These are phyloP conservation scores for Petunia axillaris DNA, from an alignment of 257 asterid genomes.

Conservation along the genomic window DNA sequence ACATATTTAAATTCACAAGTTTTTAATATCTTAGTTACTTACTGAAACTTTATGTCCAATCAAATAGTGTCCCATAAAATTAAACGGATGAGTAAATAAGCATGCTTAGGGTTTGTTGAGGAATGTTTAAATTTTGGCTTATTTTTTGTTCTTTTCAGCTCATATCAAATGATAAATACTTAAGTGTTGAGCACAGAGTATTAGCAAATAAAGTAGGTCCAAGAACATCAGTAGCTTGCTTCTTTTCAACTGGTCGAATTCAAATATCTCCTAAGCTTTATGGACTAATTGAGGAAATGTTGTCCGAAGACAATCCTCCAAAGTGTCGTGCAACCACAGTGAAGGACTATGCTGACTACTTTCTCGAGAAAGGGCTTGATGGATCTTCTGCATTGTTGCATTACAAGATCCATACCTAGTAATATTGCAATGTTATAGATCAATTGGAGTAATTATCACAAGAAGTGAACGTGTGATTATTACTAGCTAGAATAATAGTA, in stretches of 20 bases:
- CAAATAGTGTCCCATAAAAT: no score
- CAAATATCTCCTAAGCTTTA: slow-evolving; percentile 37
- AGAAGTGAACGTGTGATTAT: no score
- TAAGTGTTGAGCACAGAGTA: slow-evolving; percentile 53
- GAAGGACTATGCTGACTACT: slow-evolving; percentile 46
- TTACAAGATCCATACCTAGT: slow-evolving; percentile 36
- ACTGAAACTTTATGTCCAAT: no score
- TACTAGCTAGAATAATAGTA: no score
- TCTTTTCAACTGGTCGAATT: slow-evolving; percentile 47
- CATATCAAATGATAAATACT: background rate
- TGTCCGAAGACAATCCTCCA: slow-evolving; percentile 50
- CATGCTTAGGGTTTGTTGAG: no score
- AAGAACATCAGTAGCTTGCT: slow-evolving; percentile 54
- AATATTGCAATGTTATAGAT: no score
- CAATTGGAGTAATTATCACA: no score
- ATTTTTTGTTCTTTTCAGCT: no score
- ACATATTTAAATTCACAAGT: no score
- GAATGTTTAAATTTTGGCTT: no score
- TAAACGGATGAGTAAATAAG: no score
- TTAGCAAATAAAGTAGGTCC: slow-evolving; percentile 44
- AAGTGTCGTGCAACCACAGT: slow-evolving; percentile 46
- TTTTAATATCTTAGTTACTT: no score
- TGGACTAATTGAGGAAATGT: slow-evolving; percentile 54
- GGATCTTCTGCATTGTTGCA: slow-evolving; percentile 46
- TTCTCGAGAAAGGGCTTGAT: slow-evolving; percentile 49